A percentile compares a stretch with the other conserved stretches of the same genome.
Evolutionary conservation across 1,139 yeast genomes (phyloP).

Genomic region (Protomyces macrosporus): DNA sequence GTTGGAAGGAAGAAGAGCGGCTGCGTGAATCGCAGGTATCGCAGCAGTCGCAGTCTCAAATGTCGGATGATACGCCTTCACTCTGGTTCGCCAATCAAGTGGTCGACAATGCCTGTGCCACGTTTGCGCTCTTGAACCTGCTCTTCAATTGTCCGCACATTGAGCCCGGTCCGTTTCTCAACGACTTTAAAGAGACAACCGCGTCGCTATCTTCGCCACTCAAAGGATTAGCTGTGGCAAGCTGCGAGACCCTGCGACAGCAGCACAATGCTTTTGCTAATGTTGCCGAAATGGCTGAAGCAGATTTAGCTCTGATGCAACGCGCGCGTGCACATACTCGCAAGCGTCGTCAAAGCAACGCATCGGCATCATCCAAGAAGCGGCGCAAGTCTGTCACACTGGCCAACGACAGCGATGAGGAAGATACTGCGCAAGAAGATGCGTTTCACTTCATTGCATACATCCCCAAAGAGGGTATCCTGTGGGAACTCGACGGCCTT

Average conservation of each 20-base stretch:
- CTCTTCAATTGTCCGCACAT: constrained; percentile 47
- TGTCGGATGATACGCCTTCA: constrained; percentile 35
- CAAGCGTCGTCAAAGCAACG: background rate
- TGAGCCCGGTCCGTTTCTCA: constrained; percentile 50
- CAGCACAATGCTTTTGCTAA: constrained; percentile 63
- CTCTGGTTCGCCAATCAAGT: constrained; percentile 56
- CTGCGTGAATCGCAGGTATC: background rate
- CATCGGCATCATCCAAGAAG: constrained; percentile 43
- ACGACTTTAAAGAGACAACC: constrained; percentile 50
- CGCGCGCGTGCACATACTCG: background rate
- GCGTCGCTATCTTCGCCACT: constrained; percentile 12
- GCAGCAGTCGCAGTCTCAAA: background rate
- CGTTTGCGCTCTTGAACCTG: constrained; percentile 62
- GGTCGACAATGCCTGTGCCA: constrained; percentile 71
- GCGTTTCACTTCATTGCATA: constrained; percentile 62
- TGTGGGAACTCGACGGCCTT: constrained; percentile 65
- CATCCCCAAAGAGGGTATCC: constrained; percentile 44
- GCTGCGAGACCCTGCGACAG: constrained; percentile 54
- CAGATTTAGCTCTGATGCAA: constrained; percentile 5
- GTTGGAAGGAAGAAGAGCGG: constrained; percentile 40
- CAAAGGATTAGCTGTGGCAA: constrained; percentile 60
- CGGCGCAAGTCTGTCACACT: constrained; percentile 40
- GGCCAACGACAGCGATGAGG: constrained; percentile 31
- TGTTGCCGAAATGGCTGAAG: constrained; percentile 6
- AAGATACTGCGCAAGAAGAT: constrained; percentile 41